Conservation (phyloP, 2,329 filamentous ascomycete genomes). For the Beauveria bassiana region DNA sequence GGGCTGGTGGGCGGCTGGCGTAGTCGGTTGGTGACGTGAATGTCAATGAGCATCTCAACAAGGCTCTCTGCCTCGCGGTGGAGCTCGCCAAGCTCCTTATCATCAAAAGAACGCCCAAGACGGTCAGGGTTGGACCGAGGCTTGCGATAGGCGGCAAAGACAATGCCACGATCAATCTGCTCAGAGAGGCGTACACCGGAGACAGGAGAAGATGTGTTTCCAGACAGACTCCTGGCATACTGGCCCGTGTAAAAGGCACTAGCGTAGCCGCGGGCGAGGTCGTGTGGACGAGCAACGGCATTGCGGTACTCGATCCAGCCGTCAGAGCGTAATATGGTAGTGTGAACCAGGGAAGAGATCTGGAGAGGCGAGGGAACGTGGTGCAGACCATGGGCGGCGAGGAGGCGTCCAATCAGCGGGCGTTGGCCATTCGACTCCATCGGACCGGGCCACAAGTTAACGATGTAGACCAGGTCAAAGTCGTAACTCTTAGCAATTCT, state of each 20-base stretch:
- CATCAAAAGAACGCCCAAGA: slow-evolving; percentile 25
- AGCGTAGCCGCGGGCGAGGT: slow-evolving; percentile 45
- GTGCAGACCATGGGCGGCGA: slow-evolving; percentile 47
- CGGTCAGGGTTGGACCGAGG: slow-evolving; percentile 31
- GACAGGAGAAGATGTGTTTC: slow-evolving; percentile 19
- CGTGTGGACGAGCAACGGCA: slow-evolving; percentile 31
- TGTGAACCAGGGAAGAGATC: slow-evolving; percentile 42
- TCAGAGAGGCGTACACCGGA: slow-evolving; percentile 18
- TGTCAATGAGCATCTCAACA: slow-evolving; percentile 45
- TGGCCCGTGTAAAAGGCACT: slow-evolving; percentile 44
- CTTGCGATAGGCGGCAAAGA: slow-evolving; percentile 49
- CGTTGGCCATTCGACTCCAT: slow-evolving; percentile 2
- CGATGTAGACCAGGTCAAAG: slow-evolving; percentile 51
- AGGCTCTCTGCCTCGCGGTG: slow-evolving; percentile 43
- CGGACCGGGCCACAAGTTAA: slow-evolving; percentile 47
- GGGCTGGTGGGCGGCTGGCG: slow-evolving; percentile 22
- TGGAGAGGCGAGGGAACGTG: slow-evolving; percentile 44
- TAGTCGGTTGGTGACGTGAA: slow-evolving; percentile 33
- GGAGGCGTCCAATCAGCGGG: slow-evolving; percentile 39
- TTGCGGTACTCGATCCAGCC: slow-evolving; percentile 48
- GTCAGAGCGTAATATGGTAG: slow-evolving; percentile 38
- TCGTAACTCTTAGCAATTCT: slow-evolving; percentile 48
- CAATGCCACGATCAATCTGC: slow-evolving; percentile 41
- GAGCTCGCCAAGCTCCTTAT: slow-evolving; percentile 37
- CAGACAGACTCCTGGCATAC: slow-evolving; percentile 22